These are phyloP conservation scores for Metschnikowia koreensis DNA, from an alignment of 805 yeast species.

Conservation along the genomic window DNA sequence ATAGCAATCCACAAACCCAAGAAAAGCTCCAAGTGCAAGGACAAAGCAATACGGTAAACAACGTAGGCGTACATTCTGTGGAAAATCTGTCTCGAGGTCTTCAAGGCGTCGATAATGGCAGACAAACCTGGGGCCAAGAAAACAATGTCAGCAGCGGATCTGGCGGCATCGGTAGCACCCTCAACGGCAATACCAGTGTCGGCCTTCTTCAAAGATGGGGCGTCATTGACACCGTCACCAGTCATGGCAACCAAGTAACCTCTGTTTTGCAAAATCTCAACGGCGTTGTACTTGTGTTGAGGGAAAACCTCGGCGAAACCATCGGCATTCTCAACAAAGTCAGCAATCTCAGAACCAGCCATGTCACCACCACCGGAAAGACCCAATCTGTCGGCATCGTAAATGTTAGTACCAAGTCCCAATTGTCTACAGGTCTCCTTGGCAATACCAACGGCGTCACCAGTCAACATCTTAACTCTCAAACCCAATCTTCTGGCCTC, in stretches of 20 bases:
- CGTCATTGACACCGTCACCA: conserved; percentile 99
- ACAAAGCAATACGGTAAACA: conserved; percentile 96
- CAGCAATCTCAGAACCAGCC: conserved; percentile 97
- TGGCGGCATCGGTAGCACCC: conserved; percentile 97
- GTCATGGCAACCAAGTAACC: conserved; percentile 98
- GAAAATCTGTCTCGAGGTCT: conserved; percentile 94
- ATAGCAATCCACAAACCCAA: conserved; percentile 96
- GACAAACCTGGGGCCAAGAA: conserved; percentile 91
- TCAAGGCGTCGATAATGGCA: conserved; percentile 87
- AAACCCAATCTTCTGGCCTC: conserved; percentile 91
- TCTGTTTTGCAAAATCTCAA: conserved; percentile 91
- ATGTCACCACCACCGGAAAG: conserved; percentile 88
- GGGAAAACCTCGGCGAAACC: conserved; percentile 99
- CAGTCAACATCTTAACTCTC: conserved; percentile 96
- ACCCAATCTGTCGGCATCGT: conserved; percentile 96
- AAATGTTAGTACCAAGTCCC: conserved; percentile 94
- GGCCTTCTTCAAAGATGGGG: conserved; percentile 93
- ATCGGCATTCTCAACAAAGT: conserved; percentile 94
- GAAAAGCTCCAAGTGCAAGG: conserved; percentile 91
- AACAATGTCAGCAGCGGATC: conserved; percentile 96
- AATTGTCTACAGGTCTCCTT: conserved; percentile 97
- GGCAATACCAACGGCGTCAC: conserved; percentile 99
- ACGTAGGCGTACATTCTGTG: conserved; percentile 99
- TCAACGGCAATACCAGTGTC: conserved; percentile 93
- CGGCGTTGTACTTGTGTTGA: conserved; percentile 94